phyloP scores from a whole-genome alignment of 352 stramenopile species.

The Phytophthora sojae region DNA sequence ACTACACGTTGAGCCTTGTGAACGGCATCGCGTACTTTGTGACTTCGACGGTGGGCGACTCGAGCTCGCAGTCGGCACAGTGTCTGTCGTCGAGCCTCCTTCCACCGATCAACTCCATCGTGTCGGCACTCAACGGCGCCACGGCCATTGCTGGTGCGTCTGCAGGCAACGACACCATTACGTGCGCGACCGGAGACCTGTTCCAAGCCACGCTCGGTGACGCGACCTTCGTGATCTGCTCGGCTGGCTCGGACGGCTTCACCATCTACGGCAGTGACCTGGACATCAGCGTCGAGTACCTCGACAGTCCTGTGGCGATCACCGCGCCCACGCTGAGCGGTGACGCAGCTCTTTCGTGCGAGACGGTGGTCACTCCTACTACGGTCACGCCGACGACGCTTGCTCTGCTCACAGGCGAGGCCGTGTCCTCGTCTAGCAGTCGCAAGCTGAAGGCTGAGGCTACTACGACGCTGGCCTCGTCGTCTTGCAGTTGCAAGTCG shows the following conservation, averaged over 20 bases:
- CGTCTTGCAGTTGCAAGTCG: conserved; percentile 23
- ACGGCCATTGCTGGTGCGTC: conserved; percentile 7
- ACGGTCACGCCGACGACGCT: conserved; percentile 12
- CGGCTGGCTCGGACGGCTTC: conserved; percentile 1
- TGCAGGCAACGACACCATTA: conserved; percentile 2
- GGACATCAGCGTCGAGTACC: conserved; percentile 15
- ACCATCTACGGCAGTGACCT: conserved; percentile 19
- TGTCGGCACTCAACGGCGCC: conserved; percentile 12
- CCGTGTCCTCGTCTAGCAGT: not conserved
- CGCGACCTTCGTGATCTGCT: conserved; percentile 27
- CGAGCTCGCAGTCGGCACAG: not conserved
- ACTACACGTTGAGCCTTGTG: conserved; percentile 30
- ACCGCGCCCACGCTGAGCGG: conserved; percentile 8
- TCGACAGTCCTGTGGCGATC: conserved; percentile 18
- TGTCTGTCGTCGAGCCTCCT: conserved; percentile 20
- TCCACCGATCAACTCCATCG: conserved; percentile 23
- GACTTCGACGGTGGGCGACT: conserved; percentile 13
- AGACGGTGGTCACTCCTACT: conserved; percentile 12
- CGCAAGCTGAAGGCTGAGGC: conserved; percentile 14
- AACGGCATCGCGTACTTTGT: conserved; percentile 31
- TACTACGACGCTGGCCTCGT: conserved; percentile 12
- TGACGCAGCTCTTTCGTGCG: conserved; percentile 4
- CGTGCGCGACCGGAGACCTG: conserved; percentile 24
- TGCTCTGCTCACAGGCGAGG: conserved; percentile 14
- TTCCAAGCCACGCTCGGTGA: conserved; percentile 26